A percentile compares a stretch with the other conserved stretches of the same genome.
Evolutionary conservation across 805 yeast genomes (phyloP).

Genomic region (Priceomyces haplophilus): DNA sequence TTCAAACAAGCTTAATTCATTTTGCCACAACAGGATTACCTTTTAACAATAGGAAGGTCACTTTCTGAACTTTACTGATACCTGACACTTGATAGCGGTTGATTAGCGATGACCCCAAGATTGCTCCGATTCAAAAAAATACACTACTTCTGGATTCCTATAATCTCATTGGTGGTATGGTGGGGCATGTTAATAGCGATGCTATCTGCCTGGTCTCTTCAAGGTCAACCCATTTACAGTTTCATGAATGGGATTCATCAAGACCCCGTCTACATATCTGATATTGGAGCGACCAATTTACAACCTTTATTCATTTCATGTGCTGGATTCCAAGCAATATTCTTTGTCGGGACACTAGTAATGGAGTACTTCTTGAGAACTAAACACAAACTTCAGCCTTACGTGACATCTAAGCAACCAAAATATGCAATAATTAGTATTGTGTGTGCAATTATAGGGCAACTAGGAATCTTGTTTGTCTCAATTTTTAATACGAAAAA

Average conservation of each 20-base stretch:
- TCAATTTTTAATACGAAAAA: constrained; percentile 65
- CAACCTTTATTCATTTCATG: constrained; percentile 83
- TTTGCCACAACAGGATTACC: too few relatives aligned
- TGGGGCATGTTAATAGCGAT: constrained; percentile 87
- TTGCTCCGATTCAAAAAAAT: constrained; percentile 37
- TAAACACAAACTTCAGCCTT: constrained; percentile 53
- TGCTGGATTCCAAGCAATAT: constrained; percentile 72
- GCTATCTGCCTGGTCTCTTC: constrained; percentile 72
- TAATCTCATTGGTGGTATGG: constrained; percentile 70
- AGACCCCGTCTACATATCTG: constrained; percentile 69
- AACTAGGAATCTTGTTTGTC: constrained; percentile 70
- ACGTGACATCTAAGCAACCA: constrained; percentile 42
- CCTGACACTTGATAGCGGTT: too few relatives aligned
- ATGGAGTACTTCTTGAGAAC: constrained; percentile 64
- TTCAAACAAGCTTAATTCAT: too few relatives aligned
- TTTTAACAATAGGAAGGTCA: too few relatives aligned
- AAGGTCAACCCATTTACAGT: constrained; percentile 71
- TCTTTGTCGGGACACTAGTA: constrained; percentile 60
- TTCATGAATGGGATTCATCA: constrained; percentile 45
- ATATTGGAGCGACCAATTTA: constrained; percentile 82
- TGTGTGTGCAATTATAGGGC: constrained; percentile 54
- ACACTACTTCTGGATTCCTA: constrained; percentile 59
- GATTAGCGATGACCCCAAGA: constrained; percentile 1
- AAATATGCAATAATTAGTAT: constrained; percentile 40
- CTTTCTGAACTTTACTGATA: too few relatives aligned